phyloP scores from a whole-genome alignment of 1,284 basidiomycete species.

The Phylloboletellus chloephorus region DNA sequence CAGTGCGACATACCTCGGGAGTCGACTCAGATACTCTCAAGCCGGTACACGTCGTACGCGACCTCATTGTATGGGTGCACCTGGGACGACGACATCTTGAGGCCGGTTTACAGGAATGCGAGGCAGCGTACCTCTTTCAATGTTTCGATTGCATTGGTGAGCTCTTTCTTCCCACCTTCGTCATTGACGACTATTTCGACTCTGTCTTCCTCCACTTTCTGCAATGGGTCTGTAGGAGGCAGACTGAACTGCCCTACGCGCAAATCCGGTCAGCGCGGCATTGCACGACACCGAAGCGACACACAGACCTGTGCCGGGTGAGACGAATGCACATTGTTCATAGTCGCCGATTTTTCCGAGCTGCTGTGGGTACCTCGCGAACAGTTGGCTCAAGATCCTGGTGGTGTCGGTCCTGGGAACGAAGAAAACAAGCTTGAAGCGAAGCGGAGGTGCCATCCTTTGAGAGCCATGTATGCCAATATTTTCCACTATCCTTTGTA shows the following conservation, averaged over 20 bases:
- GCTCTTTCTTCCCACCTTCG: slow-evolving; percentile 31
- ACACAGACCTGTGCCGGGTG: slow-evolving; percentile 45
- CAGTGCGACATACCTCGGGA: slow-evolving; percentile 1
- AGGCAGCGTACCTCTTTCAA: slow-evolving; percentile 41
- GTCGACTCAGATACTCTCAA: slow-evolving; percentile 38
- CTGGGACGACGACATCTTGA: slow-evolving; percentile 1
- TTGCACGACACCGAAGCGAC: slow-evolving; percentile 10
- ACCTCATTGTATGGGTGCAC: slow-evolving; percentile 56
- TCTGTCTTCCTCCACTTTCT: slow-evolving; percentile 48
- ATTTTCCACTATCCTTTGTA: too few relatives aligned
- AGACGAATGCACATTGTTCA: slow-evolving; percentile 48
- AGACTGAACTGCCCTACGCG: slow-evolving; percentile 42
- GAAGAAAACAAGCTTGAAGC: slow-evolving; percentile 49
- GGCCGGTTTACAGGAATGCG: not conserved
- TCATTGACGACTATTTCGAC: slow-evolving; percentile 51
- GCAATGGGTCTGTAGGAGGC: slow-evolving; percentile 24
- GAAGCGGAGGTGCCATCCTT: slow-evolving; percentile 28
- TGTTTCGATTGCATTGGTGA: slow-evolving; percentile 39
- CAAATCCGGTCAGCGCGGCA: not conserved
- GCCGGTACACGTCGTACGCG: slow-evolving; percentile 50
- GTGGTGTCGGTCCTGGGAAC: slow-evolving; percentile 38
- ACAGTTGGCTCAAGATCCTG: slow-evolving; percentile 39
- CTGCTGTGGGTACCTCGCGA: slow-evolving; percentile 38
- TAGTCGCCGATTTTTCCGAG: slow-evolving; percentile 50
- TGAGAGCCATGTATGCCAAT: too few relatives aligned